Evolutionary conservation across 2,329 filamentous ascomycete genomes (phyloP), one percentile per base, ranked within the genome.

Genomic region (Trichophyton simii): DNA sequence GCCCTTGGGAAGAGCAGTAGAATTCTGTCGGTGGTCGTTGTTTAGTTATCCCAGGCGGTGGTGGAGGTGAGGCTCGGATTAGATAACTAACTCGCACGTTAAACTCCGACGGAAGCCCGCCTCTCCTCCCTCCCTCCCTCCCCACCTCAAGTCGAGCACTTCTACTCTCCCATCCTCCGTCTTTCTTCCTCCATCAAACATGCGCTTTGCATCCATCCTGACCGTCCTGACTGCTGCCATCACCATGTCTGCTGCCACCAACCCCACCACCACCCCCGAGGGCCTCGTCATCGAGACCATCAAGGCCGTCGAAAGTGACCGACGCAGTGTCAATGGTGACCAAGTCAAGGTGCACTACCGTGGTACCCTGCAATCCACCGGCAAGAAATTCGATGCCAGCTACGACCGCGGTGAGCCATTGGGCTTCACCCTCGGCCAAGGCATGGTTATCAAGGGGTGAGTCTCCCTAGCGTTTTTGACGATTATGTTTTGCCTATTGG

Each of bases 381-480:
- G 91, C 69, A 79, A 82, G 64, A 80, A 94, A 73, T 97, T 97
- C 71, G 92, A 96, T 76, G 84, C 89, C 65, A 83, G 79, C 75
- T 95, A 95, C 76, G 85, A 91, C 67, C 84, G 91, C 50, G 84
- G 85, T 41, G 72, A 76, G 63, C 92, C 94, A 4, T 84, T 99
- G 70, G 78, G 73, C 64, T 97, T 99, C 77, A 84, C 79, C 65
- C 78, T 99, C 36, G 94, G 94, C 41, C 77, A 77, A 25, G 89
- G 90, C 52, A 83, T 87, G 73, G 94, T 97, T 58, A 99, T 99
- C 73, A 86, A 88, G 78, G 92, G 92, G 86, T 89, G 72, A 69
- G 83, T 80, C 63, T 28, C 13, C 13, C 41, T 6, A 31, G 28
- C 2, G 41, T 18, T 44, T 1, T 2, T n/a, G 41, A 20, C 5